phyloP scores from a whole-genome alignment of 2,329 filamentous ascomycete genomes.

The Didymosphaeria variabile region DNA sequence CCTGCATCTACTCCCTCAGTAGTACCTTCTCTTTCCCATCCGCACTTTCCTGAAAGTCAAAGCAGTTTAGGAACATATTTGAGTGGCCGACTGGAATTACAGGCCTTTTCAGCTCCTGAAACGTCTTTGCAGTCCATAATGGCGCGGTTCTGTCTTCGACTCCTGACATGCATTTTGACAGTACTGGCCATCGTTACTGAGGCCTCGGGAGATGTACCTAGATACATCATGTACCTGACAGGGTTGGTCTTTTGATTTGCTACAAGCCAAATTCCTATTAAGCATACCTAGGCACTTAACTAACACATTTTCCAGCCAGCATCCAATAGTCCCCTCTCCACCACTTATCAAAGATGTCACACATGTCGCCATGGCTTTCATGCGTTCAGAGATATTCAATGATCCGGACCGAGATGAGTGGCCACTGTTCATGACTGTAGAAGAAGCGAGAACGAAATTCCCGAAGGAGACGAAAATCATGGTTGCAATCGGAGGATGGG shows the following conservation, averaged over 20 bases:
- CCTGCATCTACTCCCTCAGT: background rate
- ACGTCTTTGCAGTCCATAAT: background rate
- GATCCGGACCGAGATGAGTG: constrained; percentile 27
- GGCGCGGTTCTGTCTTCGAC: background rate
- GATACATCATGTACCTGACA: constrained; percentile 30
- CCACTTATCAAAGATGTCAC: constrained; percentile 33
- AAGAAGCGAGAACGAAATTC: constrained; percentile 56
- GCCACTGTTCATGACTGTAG: constrained; percentile 39
- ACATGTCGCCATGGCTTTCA: constrained; percentile 44
- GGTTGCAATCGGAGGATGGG: constrained; percentile 79
- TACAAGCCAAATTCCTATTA: too few relatives aligned
- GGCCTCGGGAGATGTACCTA: background rate
- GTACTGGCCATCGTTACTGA: background rate
- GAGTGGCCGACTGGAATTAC: too few relatives aligned
- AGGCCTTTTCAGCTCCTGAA: too few relatives aligned
- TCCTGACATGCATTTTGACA: background rate
- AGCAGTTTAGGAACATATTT: background rate
- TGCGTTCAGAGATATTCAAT: constrained; percentile 42
- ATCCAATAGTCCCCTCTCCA: constrained; percentile 35
- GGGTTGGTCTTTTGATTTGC: constrained; percentile 15
- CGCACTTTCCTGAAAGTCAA: background rate
- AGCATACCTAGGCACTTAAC: background rate
- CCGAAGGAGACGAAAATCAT: constrained; percentile 65
- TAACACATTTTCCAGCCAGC: constrained; percentile 32
- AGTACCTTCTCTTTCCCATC: background rate